These are phyloP conservation scores for Durio zibethinus DNA, from an alignment of 345 rosid genomes.

Conservation along the genomic window DNA sequence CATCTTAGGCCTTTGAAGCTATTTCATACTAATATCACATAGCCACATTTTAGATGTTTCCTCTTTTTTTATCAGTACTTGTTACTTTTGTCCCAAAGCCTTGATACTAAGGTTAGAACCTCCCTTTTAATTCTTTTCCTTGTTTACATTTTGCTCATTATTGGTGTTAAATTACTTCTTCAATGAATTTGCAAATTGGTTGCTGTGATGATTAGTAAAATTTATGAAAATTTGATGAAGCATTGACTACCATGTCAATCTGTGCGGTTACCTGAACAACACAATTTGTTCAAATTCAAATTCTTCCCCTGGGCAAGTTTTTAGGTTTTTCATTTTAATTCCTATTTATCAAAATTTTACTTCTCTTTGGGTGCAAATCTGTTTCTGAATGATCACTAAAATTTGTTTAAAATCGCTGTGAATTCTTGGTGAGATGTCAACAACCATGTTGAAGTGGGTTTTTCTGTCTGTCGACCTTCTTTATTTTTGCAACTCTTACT, in stretches of 20 bases:
- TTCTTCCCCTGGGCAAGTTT: neutral
- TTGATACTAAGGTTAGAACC: neutral
- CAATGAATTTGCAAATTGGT: constrained; percentile 8
- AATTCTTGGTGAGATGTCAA: neutral
- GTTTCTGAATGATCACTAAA: neutral
- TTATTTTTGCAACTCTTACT: constrained; percentile 20
- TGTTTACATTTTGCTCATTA: neutral
- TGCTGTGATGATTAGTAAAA: constrained; percentile 36
- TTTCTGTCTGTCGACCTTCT: neutral
- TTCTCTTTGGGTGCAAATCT: neutral
- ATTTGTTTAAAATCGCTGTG: neutral
- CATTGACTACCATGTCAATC: constrained; percentile 32
- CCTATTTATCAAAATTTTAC: neutral
- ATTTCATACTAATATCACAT: neutral
- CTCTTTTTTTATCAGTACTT: neutral
- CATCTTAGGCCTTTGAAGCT: neutral
- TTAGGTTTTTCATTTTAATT: neutral
- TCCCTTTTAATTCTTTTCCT: neutral
- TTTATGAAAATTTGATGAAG: constrained; percentile 32
- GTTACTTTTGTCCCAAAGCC: neutral
- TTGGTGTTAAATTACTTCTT: neutral
- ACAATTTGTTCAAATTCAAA: neutral
- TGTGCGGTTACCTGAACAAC: constrained; percentile 70
- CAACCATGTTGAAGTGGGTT: neutral
- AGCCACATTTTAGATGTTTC: neutral